phyloP scores from a whole-genome alignment of 2,329 filamentous ascomycete species.

The Penicillium frequentans region DNA sequence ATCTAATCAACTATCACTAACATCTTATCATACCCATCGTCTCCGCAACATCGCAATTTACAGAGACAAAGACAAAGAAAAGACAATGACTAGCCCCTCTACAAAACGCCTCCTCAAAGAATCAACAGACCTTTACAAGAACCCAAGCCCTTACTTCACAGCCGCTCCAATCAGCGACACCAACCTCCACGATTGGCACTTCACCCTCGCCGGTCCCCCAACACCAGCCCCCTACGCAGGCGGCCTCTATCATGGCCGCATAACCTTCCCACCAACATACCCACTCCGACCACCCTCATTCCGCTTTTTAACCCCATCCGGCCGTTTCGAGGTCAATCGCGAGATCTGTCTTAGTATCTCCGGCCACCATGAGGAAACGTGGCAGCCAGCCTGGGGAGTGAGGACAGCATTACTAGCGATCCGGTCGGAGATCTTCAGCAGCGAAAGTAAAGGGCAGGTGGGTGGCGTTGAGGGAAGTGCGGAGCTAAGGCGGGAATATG shows the following conservation, averaged over 20 bases:
- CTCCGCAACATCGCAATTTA: neutral
- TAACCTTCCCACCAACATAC: constrained; percentile 84
- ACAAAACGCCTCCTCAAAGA: constrained; percentile 64
- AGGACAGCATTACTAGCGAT: constrained; percentile 80
- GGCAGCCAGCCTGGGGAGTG: constrained; percentile 98
- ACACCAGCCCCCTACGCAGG: constrained; percentile 71
- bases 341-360: constrained; percentile 95
- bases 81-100: constrained; percentile 34
- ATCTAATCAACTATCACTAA: neutral
- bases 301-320: constrained; percentile 87
- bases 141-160: constrained; percentile 81
- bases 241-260: constrained; percentile 94
- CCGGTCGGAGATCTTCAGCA: constrained; percentile 83
- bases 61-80: neutral
- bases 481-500: constrained; percentile 66
- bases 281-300: constrained; percentile 92
- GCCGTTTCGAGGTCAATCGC: constrained; percentile 92
- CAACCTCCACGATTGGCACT: constrained; percentile 98
- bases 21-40: neutral
- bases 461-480: constrained; percentile 80
- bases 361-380: constrained; percentile 96
- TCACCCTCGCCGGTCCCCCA: constrained; percentile 89
- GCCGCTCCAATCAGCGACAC: constrained; percentile 76
- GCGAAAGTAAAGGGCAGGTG: constrained; percentile 80
- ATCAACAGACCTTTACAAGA: constrained; percentile 77